Evolutionary conservation across 2,329 filamentous ascomycete species (phyloP).

Genomic region (Coniochaeta prunicola): DNA sequence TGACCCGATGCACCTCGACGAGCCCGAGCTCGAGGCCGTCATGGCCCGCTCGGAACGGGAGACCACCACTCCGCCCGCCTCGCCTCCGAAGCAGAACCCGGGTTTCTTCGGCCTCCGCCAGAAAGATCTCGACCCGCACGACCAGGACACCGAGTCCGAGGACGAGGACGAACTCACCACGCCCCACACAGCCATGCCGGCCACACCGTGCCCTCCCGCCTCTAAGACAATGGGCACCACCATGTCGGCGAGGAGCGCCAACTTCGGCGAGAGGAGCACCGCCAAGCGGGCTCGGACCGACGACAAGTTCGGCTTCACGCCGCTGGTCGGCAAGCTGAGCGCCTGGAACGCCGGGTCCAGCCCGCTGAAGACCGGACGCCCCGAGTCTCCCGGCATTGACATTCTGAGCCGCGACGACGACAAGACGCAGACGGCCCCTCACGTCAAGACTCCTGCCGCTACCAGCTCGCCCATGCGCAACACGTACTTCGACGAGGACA

Average conservation of each 20-base stretch:
- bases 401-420: slow-evolving; percentile 15
- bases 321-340: slow-evolving; percentile 37
- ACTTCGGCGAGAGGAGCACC: slow-evolving; percentile 19
- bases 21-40: slow-evolving; percentile 14
- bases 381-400: slow-evolving; percentile 13
- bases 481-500: slow-evolving; percentile 56
- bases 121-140: slow-evolving; percentile 35
- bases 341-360: slow-evolving; percentile 52
- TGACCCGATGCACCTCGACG: slow-evolving; percentile 17
- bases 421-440: slow-evolving; percentile 4
- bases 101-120: slow-evolving; percentile 37
- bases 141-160: slow-evolving; percentile 35
- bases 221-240: slow-evolving; percentile 15
- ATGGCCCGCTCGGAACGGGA: background rate
- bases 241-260: slow-evolving; percentile 18
- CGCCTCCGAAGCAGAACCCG: slow-evolving; percentile 16
- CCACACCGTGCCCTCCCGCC: slow-evolving; percentile 33
- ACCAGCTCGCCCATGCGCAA: slow-evolving; percentile 33
- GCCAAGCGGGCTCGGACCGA: slow-evolving; percentile 16
- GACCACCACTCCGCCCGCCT: slow-evolving; percentile 20
- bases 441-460: slow-evolving; percentile 8
- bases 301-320: slow-evolving; percentile 47
- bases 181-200: slow-evolving; percentile 21
- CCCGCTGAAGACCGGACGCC: slow-evolving; percentile 31
- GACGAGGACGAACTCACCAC: slow-evolving; percentile 44